Evolutionary conservation across 192 early-diverging fungal genomes (phyloP).

Genomic region (Backusella westeae): DNA sequence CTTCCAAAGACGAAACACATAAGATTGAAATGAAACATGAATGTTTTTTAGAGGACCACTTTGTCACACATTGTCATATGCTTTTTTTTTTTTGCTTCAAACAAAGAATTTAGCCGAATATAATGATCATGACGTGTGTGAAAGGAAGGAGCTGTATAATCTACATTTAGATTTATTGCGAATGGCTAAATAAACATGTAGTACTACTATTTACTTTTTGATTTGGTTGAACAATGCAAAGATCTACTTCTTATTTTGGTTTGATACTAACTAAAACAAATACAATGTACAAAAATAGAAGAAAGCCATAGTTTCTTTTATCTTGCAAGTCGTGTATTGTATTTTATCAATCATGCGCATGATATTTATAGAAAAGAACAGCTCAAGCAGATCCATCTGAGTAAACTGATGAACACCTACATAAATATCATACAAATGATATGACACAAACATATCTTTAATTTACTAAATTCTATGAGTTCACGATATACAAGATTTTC

Average conservation of each 20-base stretch:
- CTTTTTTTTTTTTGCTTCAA: background rate
- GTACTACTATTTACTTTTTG: background rate
- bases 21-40: background rate
- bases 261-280: background rate
- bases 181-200: background rate
- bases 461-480: background rate
- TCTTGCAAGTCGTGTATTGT: background rate
- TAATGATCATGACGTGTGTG: background rate
- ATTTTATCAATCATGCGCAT: background rate
- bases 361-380: background rate
- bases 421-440: background rate
- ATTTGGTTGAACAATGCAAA: background rate
- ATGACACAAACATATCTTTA: background rate
- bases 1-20: background rate
- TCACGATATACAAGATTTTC: background rate
- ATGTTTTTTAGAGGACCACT: background rate
- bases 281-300: background rate
- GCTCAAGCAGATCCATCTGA: background rate
- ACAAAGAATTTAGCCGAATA: slow-evolving; percentile 1
- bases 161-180: background rate
- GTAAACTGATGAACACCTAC: background rate
- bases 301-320: background rate
- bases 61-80: slow-evolving; percentile 2
- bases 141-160: background rate
- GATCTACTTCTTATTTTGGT: background rate